Conservation (phyloP, 345 rosid species). For the Hevea brasiliensis region DNA sequence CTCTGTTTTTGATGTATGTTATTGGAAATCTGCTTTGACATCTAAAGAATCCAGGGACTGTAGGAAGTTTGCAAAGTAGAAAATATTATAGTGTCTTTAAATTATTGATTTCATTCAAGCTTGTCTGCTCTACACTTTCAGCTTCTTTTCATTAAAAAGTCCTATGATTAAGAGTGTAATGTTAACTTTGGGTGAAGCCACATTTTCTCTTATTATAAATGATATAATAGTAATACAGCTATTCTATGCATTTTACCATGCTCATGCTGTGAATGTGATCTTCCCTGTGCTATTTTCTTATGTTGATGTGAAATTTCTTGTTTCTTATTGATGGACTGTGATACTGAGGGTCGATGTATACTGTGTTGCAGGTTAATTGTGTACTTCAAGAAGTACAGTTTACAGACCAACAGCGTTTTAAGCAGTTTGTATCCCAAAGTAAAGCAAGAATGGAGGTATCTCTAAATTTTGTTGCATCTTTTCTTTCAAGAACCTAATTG, state of each 20-base stretch:
- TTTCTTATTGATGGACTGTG: background rate
- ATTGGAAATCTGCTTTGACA: background rate
- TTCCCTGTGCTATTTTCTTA: background rate
- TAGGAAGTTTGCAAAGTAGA: background rate
- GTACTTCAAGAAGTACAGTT: constrained; percentile 93
- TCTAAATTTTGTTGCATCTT: constrained; percentile 2
- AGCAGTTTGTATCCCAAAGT: constrained; percentile 96
- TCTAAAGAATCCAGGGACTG: background rate
- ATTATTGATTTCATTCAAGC: background rate
- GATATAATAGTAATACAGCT: no score
- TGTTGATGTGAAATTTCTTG: background rate
- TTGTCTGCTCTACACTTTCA: background rate
- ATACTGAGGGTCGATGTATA: constrained; percentile 12
- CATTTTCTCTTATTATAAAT: background rate
- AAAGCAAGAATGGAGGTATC: constrained; percentile 97
- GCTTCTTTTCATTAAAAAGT: background rate
- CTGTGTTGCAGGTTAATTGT: constrained; percentile 57
- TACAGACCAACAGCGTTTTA: constrained; percentile 92
- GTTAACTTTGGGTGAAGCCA: background rate
- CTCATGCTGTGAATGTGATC: background rate
- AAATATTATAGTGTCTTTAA: background rate
- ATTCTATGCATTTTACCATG: background rate
- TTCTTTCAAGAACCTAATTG: constrained; percentile 6
- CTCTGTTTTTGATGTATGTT: background rate
- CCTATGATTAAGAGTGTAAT: background rate